Evolutionary conservation across 208 protist genomes (phyloP), one percentile per base, ranked within the genome.

Genomic region (Leishmania amazonensis): DNA sequence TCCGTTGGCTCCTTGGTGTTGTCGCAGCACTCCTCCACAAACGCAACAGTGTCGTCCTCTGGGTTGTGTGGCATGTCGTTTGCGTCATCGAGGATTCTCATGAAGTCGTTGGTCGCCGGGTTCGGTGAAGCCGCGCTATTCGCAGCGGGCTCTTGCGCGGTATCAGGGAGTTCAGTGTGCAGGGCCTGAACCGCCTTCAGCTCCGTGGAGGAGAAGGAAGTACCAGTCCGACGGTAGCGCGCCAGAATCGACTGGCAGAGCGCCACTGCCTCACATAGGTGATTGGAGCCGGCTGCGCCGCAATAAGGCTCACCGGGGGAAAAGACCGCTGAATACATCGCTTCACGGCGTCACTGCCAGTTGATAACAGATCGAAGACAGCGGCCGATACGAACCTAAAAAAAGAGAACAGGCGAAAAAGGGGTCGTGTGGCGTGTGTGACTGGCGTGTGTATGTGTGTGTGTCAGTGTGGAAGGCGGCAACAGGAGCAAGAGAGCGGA

Each of bases 201-300:
- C 83, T 94, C 90, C 8, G 78, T 84, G 21, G 76, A 2, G 38
- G 90, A 86, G 79, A 91, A 91, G 62, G 57, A 60, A 13, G 81
- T 85, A 2, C 83, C 85, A 53, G 77, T 87, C 73, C 93, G 89
- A 21, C 90, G 80, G 81, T 96, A 96, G 38, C 93, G 90, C 38
- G 80, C 76, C 8, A 96, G 71, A 62, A 96, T 94, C 28, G 90
- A 90, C 79, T 96, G 89, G 75, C 90, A 92, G n/a, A 96, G 89
- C 1, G 88, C 78, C 6, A 96, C 80, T 1, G 93, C 88, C 78
- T 96, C 93, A 79, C 90, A 90, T 40, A 96, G 84, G 78, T 96
- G 91, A 15, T 85, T 88, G 1, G 88, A 87, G 58, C 85, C 85
- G 45, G 86, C 74, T 42, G 78, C 74, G 19, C 47, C n/a, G 49